phyloP scores from a whole-genome alignment of 129 eudicot species.

The Arctium lappa region DNA sequence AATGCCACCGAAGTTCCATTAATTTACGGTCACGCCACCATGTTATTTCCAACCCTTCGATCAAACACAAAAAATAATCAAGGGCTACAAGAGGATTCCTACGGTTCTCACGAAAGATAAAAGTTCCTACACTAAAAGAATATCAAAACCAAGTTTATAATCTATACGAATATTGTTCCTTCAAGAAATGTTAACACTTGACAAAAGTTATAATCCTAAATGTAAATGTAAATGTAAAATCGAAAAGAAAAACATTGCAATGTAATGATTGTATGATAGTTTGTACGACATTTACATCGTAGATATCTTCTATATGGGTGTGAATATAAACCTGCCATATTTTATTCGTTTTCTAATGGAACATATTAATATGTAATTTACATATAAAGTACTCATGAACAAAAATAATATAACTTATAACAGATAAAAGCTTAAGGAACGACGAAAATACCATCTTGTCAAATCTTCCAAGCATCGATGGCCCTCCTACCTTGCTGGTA shows the following conservation, averaged over 20 bases:
- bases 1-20: no score
- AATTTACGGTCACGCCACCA: neutral
- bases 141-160: neutral
- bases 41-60: neutral
- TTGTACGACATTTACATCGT: neutral
- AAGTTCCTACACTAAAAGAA: neutral
- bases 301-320: neutral
- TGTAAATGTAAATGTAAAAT: neutral
- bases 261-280: neutral
- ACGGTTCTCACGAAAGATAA: neutral
- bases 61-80: neutral
- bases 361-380: neutral
- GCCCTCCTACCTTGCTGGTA: constrained; percentile 48
- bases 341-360: neutral
- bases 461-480: constrained; percentile 43
- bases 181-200: neutral
- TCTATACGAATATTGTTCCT: neutral
- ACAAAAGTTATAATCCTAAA: neutral
- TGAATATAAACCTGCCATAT: neutral
- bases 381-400: neutral
- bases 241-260: neutral
- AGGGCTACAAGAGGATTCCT: neutral
- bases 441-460: neutral
- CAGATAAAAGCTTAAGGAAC: neutral
- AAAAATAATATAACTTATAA: neutral